phyloP scores from a whole-genome alignment of 1,284 basidiomycete species.

The Apiotrichum veenhuisii region DNA sequence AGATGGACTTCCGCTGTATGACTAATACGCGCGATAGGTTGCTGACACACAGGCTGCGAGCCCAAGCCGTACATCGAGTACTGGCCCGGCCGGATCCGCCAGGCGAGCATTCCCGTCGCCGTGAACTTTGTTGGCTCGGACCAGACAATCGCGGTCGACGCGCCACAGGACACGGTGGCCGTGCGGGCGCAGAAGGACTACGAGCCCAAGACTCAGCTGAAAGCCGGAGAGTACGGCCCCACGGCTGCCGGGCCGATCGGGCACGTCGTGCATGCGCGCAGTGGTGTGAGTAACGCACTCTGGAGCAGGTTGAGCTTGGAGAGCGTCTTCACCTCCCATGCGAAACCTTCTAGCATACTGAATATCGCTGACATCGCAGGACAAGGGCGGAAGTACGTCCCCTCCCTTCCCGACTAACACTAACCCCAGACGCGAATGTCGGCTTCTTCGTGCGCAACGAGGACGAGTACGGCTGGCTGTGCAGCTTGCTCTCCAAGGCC shows the following conservation, averaged over 20 bases:
- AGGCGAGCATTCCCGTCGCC: constrained; percentile 5
- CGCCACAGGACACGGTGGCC: neutral
- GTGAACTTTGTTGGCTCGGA: constrained; percentile 10
- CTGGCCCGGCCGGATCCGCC: constrained; percentile 14
- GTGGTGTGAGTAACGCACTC: constrained; percentile 11
- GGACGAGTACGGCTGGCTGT: constrained; percentile 25
- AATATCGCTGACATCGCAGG: constrained; percentile 4
- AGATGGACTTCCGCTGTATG: constrained; percentile 8
- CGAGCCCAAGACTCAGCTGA: constrained; percentile 2
- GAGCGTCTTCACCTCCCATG: no score
- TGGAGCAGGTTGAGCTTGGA: no score
- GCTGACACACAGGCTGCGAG: neutral
- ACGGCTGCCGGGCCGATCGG: constrained; percentile 23
- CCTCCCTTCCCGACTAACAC: accelerated
- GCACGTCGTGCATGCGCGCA: constrained; percentile 26
- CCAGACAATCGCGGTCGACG: neutral
- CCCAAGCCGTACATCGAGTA: constrained; percentile 20
- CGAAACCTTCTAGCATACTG: no score
- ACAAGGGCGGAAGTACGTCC: constrained; percentile 23
- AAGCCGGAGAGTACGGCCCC: constrained; percentile 8
- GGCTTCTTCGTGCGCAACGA: constrained; percentile 25
- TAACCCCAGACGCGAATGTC: constrained; percentile 22
- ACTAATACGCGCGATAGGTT: neutral
- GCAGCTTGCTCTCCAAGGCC: constrained; percentile 16
- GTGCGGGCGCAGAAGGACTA: constrained; percentile 7